A percentile compares a stretch with the other conserved stretches of the same genome.
Conservation (phyloP, 139 green algal genomes). For the Chlamydomonas sphaeroides region DNA sequence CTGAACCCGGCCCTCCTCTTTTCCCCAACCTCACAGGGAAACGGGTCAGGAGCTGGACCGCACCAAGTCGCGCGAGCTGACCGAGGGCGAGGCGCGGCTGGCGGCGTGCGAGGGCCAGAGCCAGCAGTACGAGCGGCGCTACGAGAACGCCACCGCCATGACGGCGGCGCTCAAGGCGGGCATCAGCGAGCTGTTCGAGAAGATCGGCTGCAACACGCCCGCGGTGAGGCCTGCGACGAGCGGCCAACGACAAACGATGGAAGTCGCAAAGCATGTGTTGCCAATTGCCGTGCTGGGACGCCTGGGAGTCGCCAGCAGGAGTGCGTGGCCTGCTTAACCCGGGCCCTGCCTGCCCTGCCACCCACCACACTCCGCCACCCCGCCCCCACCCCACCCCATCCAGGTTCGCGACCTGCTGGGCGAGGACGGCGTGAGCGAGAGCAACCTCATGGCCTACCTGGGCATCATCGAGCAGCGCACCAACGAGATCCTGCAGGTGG, state of each 20-base stretch:
- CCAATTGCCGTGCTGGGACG: no score
- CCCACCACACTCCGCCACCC: no score
- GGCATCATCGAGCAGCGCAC: slow-evolving; percentile 91
- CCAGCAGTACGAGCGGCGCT: slow-evolving; percentile 62
- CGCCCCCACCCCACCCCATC: no score
- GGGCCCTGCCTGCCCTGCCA: no score
- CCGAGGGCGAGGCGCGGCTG: slow-evolving; percentile 52
- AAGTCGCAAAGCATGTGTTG: no score
- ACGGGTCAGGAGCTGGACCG: slow-evolving; percentile 46
- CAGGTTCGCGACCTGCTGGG: slow-evolving; percentile 75
- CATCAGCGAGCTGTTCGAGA: slow-evolving; percentile 77
- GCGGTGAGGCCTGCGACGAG: no score
- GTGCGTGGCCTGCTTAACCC: no score
- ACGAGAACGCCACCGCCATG: slow-evolving; percentile 57
- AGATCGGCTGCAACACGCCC: slow-evolving; percentile 81
- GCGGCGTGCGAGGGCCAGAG: slow-evolving; percentile 57
- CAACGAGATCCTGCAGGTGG: slow-evolving; percentile 84
- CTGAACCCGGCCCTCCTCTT: neutral
- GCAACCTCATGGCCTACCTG: slow-evolving; percentile 88
- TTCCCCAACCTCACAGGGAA: neutral
- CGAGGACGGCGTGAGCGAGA: slow-evolving; percentile 74
- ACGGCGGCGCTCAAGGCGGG: slow-evolving; percentile 59
- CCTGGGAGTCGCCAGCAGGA: no score
- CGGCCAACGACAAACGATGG: no score
- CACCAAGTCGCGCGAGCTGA: slow-evolving; percentile 48